Percentiles rank a stretch among this genome's conserved stretches.
Conservation (phyloP, 2,329 filamentous ascomycete species). For the Monascus ruber region DNA sequence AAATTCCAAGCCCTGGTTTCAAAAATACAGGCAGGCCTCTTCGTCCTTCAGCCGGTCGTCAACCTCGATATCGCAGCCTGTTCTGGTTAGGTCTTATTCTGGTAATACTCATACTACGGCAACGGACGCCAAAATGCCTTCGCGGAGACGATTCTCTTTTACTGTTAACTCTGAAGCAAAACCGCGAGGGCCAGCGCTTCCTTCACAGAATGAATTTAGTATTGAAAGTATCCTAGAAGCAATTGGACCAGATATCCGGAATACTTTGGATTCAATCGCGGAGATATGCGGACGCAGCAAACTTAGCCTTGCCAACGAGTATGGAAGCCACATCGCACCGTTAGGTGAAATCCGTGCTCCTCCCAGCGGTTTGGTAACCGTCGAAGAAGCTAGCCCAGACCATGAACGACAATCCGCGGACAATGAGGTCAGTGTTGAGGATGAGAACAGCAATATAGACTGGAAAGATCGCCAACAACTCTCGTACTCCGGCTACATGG, state of each 20-base stretch:
- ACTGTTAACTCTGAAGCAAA: conserved; percentile 11
- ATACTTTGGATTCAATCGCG: conserved; percentile 50
- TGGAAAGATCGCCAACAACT: conserved; percentile 23
- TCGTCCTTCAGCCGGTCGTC: conserved; percentile 14
- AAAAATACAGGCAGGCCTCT: conserved; percentile 14
- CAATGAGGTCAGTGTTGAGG: conserved; percentile 25
- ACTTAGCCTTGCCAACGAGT: conserved; percentile 51
- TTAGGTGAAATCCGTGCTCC: conserved; percentile 44
- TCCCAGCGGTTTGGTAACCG: conserved; percentile 24
- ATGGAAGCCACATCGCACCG: conserved; percentile 50
- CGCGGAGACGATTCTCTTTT: conserved; percentile 20
- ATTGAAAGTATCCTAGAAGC: conserved; percentile 46
- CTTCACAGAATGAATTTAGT: conserved; percentile 42
- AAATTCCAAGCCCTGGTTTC: conserved; percentile 13
- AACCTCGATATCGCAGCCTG: conserved; percentile 29
- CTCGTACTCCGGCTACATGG: conserved; percentile 27
- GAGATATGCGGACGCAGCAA: conserved; percentile 52
- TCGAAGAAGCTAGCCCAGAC: conserved; percentile 32
- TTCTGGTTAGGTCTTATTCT: conserved; percentile 34
- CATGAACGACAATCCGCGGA: conserved; percentile 26
- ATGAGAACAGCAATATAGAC: conserved; percentile 28
- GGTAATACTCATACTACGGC: conserved; percentile 21
- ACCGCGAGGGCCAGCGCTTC: conserved; percentile 23
- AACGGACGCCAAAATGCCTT: conserved; percentile 20
- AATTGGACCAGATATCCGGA: conserved; percentile 47